Evolutionary conservation across 495 filamentous ascomycete species (phyloP), one percentile per base, ranked within the genome.

Genomic region (Thermochaetoides thermophila): DNA sequence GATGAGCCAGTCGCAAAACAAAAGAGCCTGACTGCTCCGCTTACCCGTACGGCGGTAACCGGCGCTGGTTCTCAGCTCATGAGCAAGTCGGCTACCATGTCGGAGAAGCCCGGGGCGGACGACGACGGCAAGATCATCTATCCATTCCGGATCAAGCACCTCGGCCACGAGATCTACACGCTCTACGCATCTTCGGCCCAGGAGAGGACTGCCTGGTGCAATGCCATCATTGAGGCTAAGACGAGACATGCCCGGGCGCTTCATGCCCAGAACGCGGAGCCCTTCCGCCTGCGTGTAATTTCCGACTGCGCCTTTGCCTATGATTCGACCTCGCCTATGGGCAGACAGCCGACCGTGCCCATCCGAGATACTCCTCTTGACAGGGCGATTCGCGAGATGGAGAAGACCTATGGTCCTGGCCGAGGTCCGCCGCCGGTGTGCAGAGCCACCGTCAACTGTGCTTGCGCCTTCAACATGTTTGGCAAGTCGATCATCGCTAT

Each of bases 71-170:
- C 61, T 32, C 57, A 64, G 51, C 40, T 70, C 57, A n/a, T n/a
- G n/a, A 53, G 66, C 63, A 55, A 69, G 59, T 37, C 61, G 45
- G 22, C 59, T 31, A 57, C 60, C 17, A 59, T 63, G 32, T 7
- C 54, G 71, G 9, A 58, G 52, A 7, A 61, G 66, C 9, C 43
- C 46, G 13, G 38, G 37, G 16, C 21, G 11, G 56, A 68, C 2
- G 60, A 64, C 18, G 74, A 75, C 43, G 82, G 86, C 38, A 84
- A 74, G 52, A 74, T 91, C 24, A 66, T 96, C 40, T 96, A 81
- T 50, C 89, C 91, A 3, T 96, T 99, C 71, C 77, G 76, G 39
- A 76, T 99, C 52, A 94, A 93, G 53, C 91, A 99, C 59, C 70
- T 99, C n/a, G 89, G 89, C 6, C 77, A 84, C 34, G 81, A 85